phyloP scores from a whole-genome alignment of 75 land plant genomes.

The Selaginella tamariscina region DNA sequence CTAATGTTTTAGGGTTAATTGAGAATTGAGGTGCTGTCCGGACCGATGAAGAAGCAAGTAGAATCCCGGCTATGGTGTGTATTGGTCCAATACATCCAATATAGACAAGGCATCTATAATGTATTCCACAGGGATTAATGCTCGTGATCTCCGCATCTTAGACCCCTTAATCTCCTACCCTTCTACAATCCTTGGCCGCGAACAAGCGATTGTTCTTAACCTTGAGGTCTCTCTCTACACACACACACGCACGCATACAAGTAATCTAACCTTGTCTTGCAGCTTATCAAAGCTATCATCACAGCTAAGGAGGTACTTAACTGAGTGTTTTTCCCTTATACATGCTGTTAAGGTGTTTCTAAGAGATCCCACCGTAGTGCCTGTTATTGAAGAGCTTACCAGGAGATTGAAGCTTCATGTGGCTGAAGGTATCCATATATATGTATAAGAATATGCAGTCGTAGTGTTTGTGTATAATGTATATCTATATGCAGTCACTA shows the following conservation, averaged over 20 bases:
- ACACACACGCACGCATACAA: too few species aligned
- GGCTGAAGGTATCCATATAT: conserved; percentile 15
- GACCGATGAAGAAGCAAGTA: too few species aligned
- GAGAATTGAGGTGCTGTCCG: too few species aligned
- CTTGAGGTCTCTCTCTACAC: conserved; percentile 22
- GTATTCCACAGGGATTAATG: conserved; percentile 40
- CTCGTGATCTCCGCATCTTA: conserved; percentile 63
- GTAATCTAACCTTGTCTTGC: neutral
- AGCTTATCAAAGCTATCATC: conserved; percentile 52
- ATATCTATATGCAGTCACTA: too few species aligned
- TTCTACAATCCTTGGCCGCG: conserved; percentile 54
- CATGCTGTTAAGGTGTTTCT: too few species aligned
- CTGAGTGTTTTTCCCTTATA: conserved; percentile 14
- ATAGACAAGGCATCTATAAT: too few species aligned
- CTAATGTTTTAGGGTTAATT: too few species aligned
- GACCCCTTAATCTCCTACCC: conserved; percentile 64
- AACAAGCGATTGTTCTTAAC: conserved; percentile 40
- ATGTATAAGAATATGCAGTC: neutral
- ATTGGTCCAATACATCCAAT: too few species aligned
- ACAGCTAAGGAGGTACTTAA: conserved; percentile 48
- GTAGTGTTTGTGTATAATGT: neutral
- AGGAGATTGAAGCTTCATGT: conserved; percentile 20
- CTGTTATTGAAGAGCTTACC: conserved; percentile 16
- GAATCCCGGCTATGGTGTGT: too few species aligned
- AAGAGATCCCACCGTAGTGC: conserved; percentile 7